Evolutionary conservation across 306 rosid species (phyloP), one percentile per base, ranked within the genome.

Genomic region (Leucaena leucocephala): DNA sequence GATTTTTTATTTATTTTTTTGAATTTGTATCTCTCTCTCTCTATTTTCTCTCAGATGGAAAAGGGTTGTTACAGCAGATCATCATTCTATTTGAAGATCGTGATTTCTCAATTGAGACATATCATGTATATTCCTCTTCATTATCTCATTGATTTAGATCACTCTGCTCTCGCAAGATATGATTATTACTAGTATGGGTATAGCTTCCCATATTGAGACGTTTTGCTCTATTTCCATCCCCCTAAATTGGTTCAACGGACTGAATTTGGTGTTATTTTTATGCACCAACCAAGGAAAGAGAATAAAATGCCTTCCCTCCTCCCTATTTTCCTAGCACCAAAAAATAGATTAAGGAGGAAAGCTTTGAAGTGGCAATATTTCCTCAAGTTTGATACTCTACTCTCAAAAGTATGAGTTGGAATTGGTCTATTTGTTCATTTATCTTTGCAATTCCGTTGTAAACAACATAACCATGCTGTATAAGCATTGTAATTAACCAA

Each of bases 31-130:
- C 21, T 16, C 4, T 7, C 74, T 39, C n/a, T 27, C 35, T 35
- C 7, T n/a, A 66, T 64, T 79, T 81, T 84, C 57, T 43, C 78
- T 50, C 33, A 71, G 81, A 21, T 27, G 79, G 76, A 35, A 64
- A 65, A 62, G 52, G 54, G 57, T 46, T 75, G 77, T 49, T 67
- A 68, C 49, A 40, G 36, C 35, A 33, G 64, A 54, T 42, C 80
- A 39, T 79, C 52, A 44, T 75, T 55, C 72, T 54, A 52, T 22
- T 76, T 58, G 4, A 82, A 79, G 57, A 75, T 79, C 55, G 54
- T 68, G 70, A 79, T 79, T 75, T 77, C 57, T 54, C 17, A 7
- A 54, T 68, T 55, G 36, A 58, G 36, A 22, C 64, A 10, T 58
- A 58, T 7, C 2, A 80, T 75, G 62, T n/a, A 19, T 55, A 55